These are phyloP conservation scores for Sporothrix brunneoviolacea DNA, from an alignment of 2,329 filamentous ascomycete species.

Conservation along the genomic window DNA sequence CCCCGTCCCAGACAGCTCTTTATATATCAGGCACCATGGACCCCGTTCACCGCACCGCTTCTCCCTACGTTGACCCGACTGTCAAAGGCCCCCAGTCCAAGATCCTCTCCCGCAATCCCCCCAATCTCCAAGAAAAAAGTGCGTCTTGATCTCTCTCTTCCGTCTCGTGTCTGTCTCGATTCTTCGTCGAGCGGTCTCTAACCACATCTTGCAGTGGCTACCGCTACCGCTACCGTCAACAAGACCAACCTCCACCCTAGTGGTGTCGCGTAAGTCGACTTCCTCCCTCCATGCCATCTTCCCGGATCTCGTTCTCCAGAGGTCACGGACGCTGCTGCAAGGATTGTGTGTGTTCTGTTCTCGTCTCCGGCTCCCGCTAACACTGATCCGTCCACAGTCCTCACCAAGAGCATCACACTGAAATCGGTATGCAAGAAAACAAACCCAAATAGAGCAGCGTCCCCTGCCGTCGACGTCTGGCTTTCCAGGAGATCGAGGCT, in stretches of 20 bases:
- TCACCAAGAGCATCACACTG: constrained; percentile 73
- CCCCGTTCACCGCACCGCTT: constrained; percentile 36
- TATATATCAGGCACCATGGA: constrained; percentile 31
- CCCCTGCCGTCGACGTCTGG: no score
- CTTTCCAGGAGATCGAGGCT: no score
- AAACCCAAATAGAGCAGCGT: no score
- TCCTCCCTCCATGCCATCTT: constrained; percentile 13
- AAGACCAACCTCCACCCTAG: constrained; percentile 86
- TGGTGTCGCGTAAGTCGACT: constrained; percentile 72
- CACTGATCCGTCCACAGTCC: constrained; percentile 48
- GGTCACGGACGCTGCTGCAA: no score
- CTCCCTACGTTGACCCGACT: constrained; percentile 38
- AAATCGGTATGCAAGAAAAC: constrained; percentile 60
- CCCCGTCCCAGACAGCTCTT: not conserved
- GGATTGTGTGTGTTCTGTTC: no score
- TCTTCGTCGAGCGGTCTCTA: constrained; percentile 12
- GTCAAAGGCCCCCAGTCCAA: constrained; percentile 39
- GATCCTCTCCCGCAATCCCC: constrained; percentile 28
- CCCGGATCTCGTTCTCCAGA: constrained; percentile 2
- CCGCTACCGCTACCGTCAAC: constrained; percentile 62
- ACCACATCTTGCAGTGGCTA: constrained; percentile 38
- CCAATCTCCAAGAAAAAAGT: constrained; percentile 24
- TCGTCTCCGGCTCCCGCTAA: constrained; percentile 21
- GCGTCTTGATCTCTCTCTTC: constrained; percentile 19
- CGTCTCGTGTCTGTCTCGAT: constrained; percentile 15